phyloP scores from a whole-genome alignment of 768 basidiomycete species.

The Boletus sensibilis region DNA sequence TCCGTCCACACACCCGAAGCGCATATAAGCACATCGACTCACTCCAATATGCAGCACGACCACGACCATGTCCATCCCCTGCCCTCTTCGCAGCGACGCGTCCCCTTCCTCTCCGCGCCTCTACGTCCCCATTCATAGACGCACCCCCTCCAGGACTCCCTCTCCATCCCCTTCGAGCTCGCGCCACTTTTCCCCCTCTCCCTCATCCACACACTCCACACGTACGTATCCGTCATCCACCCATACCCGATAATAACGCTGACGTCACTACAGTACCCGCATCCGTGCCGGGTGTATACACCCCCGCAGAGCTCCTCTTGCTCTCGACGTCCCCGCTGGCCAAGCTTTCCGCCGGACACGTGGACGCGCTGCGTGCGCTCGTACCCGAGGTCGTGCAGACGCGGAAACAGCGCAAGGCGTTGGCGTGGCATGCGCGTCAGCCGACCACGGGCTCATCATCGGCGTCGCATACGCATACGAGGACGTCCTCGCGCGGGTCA shows the following conservation, averaged over 20 bases:
- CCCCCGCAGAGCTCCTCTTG: constrained; percentile 24
- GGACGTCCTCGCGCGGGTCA: constrained; percentile 6
- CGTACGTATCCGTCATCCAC: neutral
- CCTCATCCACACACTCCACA: neutral
- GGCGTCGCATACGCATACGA: neutral
- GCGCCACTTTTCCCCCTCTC: constrained; percentile 1
- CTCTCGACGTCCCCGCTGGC: constrained; percentile 26
- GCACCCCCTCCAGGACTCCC: constrained; percentile 19
- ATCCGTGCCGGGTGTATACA: constrained; percentile 21
- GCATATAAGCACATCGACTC: too few relatives aligned
- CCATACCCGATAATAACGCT: neutral
- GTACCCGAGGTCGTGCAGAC: constrained; percentile 31
- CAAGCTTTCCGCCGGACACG: constrained; percentile 1
- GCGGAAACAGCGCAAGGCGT: constrained; percentile 27
- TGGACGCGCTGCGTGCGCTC: constrained; percentile 11
- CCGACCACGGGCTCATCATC: too few relatives aligned
- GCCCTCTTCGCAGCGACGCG: neutral
- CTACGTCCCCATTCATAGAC: constrained; percentile 44
- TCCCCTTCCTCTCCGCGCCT: constrained; percentile 12
- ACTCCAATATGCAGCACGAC: neutral
- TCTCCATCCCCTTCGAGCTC: constrained; percentile 14
- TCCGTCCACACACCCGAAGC: too few relatives aligned
- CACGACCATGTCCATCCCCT: constrained; percentile 26
- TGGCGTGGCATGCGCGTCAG: constrained; percentile 20
- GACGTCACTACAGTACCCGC: neutral